Evolutionary conservation across 306 rosid species (phyloP).

Genomic region (Prunus campanulata): DNA sequence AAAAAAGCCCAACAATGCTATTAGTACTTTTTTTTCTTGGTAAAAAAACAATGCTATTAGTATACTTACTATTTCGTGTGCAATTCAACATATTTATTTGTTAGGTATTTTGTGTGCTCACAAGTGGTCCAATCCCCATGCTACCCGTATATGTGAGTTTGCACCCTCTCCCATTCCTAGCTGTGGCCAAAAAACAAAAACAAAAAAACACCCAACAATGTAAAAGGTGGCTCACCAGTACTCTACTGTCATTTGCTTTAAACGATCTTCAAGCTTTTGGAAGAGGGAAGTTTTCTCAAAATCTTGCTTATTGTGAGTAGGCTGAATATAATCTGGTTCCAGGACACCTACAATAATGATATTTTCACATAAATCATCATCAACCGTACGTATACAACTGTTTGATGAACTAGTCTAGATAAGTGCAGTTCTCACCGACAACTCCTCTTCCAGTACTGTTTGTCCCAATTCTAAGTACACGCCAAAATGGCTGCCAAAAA

Average conservation of each 20-base stretch:
- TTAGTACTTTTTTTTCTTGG: no score
- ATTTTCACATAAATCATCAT: not conserved
- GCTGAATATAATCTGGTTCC: slow-evolving; percentile 79
- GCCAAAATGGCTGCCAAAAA: slow-evolving; percentile 84
- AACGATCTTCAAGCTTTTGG: slow-evolving; percentile 80
- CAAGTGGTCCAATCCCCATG: no score
- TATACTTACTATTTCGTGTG: no score
- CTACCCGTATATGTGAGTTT: no score
- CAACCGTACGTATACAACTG: not conserved
- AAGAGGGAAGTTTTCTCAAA: slow-evolving; percentile 83
- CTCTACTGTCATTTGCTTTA: slow-evolving; percentile 76
- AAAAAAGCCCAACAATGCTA: no score
- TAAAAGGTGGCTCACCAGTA: slow-evolving; percentile 57
- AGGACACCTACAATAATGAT: slow-evolving; percentile 51
- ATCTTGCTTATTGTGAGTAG: slow-evolving; percentile 92
- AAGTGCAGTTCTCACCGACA: slow-evolving; percentile 59
- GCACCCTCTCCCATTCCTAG: no score
- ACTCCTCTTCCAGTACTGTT: slow-evolving; percentile 75
- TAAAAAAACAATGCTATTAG: no score
- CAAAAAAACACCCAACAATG: no score
- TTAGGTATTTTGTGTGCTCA: no score
- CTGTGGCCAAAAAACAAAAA: no score
- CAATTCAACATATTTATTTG: no score
- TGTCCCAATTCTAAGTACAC: slow-evolving; percentile 43
- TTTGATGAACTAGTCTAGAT: not conserved